A percentile compares a stretch with the other conserved stretches of the same genome.
Conservation (phyloP, 2,329 filamentous ascomycete genomes). For the Podosphaera aphanis region DNA sequence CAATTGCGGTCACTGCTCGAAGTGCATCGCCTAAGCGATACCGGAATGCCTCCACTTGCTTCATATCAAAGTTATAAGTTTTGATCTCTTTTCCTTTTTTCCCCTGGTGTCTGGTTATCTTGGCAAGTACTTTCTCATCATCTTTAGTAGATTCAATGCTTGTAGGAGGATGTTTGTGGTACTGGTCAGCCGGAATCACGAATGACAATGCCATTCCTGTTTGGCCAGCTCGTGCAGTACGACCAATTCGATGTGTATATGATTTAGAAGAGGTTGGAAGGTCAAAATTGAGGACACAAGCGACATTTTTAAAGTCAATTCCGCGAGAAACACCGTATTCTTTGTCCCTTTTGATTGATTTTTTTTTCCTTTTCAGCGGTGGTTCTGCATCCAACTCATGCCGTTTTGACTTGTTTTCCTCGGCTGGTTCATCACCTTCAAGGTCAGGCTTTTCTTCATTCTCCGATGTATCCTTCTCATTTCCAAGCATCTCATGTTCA, state of each 20-base stretch:
- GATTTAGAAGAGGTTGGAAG: conserved; percentile 70
- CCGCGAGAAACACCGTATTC: conserved; percentile 92
- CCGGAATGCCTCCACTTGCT: conserved; percentile 76
- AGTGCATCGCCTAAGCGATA: conserved; percentile 89
- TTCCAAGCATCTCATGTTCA: conserved; percentile 62
- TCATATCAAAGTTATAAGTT: conserved; percentile 86
- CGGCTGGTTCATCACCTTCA: conserved; percentile 10
- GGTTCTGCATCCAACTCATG: conserved; percentile 9
- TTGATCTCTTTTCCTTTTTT: conserved; percentile 64
- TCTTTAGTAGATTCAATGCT: conserved; percentile 50
- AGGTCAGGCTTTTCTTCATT: conserved; percentile 14
- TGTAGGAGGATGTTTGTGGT: conserved; percentile 76
- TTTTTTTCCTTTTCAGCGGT: conserved; percentile 38
- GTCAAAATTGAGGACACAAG: conserved; percentile 91
- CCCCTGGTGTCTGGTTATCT: conserved; percentile 55
- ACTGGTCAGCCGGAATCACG: conserved; percentile 59
- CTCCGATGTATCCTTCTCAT: conserved; percentile 21
- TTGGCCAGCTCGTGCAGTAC: conserved; percentile 76
- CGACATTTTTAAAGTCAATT: conserved; percentile 90
- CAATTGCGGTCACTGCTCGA: conserved; percentile 68
- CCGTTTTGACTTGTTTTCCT: conserved; percentile 6
- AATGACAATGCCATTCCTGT: conserved; percentile 92
- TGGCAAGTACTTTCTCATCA: conserved; percentile 64
- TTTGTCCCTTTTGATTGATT: conserved; percentile 42
- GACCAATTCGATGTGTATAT: conserved; percentile 90